Evolutionary conservation across 257 asterid species (phyloP).

Genomic region (Nyctanthes arbortristis): DNA sequence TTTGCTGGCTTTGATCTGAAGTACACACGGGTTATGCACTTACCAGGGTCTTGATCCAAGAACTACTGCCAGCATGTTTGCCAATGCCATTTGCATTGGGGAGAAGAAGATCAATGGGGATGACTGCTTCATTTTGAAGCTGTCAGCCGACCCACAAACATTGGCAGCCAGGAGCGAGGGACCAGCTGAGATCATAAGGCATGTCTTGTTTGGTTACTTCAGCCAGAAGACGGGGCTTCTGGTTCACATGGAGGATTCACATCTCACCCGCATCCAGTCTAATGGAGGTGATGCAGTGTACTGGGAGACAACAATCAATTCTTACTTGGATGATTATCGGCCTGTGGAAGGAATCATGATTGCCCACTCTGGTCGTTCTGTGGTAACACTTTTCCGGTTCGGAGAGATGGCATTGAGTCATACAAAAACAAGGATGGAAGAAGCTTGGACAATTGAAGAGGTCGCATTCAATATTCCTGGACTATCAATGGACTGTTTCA

Average conservation of each 20-base stretch:
- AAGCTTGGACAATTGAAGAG: slow-evolving; percentile 96
- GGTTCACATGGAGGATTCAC: slow-evolving; percentile 93
- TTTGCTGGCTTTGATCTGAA: slow-evolving; percentile 5
- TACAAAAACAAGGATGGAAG: slow-evolving; percentile 95
- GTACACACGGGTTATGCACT: not conserved
- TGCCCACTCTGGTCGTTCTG: slow-evolving; percentile 93
- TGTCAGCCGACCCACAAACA: slow-evolving; percentile 80
- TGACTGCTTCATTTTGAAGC: slow-evolving; percentile 92
- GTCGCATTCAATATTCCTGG: slow-evolving; percentile 93
- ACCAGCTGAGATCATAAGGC: slow-evolving; percentile 92
- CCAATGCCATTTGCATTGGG: slow-evolving; percentile 82
- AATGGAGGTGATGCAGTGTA: slow-evolving; percentile 94
- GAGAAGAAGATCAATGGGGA: slow-evolving; percentile 89
- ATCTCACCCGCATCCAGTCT: slow-evolving; percentile 90
- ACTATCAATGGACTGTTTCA: slow-evolving; percentile 84
- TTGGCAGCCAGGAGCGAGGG: slow-evolving; percentile 93
- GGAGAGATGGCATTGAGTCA: slow-evolving; percentile 97
- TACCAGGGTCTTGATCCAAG: slow-evolving; percentile 92
- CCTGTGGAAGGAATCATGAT: slow-evolving; percentile 95
- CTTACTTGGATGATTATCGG: slow-evolving; percentile 77
- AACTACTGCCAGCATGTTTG: slow-evolving; percentile 83
- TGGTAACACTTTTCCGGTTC: slow-evolving; percentile 89
- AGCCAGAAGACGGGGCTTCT: slow-evolving; percentile 95
- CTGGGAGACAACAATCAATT: slow-evolving; percentile 96
- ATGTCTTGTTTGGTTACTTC: slow-evolving; percentile 89